These are phyloP conservation scores for Huntiella omanensis DNA, from an alignment of 2,329 filamentous ascomycete species.

Conservation along the genomic window DNA sequence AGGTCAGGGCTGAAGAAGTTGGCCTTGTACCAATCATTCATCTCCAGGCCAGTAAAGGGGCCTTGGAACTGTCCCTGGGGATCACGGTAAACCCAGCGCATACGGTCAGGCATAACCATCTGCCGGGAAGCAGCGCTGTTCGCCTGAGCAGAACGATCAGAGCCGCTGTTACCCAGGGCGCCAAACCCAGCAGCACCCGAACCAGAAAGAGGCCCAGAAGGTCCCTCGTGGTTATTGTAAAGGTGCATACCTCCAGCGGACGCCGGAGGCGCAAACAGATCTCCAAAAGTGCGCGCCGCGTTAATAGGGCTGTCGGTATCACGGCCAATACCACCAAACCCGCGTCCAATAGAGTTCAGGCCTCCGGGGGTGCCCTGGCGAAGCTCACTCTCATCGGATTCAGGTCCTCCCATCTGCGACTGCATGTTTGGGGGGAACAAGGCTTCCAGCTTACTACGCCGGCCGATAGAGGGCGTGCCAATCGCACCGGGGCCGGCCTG, in stretches of 20 bases:
- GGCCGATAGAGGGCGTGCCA: conserved; percentile 47
- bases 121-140: conserved; percentile 55
- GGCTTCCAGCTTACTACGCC: conserved; percentile 66
- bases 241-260: conserved; percentile 16
- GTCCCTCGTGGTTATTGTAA: conserved; percentile 10
- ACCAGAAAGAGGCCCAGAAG: conserved; percentile 11
- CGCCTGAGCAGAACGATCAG: conserved; percentile 22
- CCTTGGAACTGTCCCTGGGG: conserved; percentile 84
- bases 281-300: conserved; percentile 34
- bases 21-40: conserved; percentile 99
- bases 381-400: conserved; percentile 48
- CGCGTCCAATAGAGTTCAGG: conserved; percentile 48
- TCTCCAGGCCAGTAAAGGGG: conserved; percentile 88
- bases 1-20: conserved; percentile 93
- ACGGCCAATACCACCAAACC: conserved; percentile 33
- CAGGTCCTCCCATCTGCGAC: conserved; percentile 63
- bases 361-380: conserved; percentile 34
- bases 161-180: conserved; percentile 12
- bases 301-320: conserved; percentile 43
- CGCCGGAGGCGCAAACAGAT: conserved; percentile 25
- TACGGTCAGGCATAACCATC: conserved; percentile 98
- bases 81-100: conserved; percentile 97
- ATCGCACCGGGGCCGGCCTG: conserved; percentile 27
- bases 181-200: conserved; percentile 2
- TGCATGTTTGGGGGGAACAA: conserved; percentile 82